These are phyloP conservation scores for Cryptococcus sp. DNA, from an alignment of 1,284 basidiomycete genomes.

Conservation along the genomic window DNA sequence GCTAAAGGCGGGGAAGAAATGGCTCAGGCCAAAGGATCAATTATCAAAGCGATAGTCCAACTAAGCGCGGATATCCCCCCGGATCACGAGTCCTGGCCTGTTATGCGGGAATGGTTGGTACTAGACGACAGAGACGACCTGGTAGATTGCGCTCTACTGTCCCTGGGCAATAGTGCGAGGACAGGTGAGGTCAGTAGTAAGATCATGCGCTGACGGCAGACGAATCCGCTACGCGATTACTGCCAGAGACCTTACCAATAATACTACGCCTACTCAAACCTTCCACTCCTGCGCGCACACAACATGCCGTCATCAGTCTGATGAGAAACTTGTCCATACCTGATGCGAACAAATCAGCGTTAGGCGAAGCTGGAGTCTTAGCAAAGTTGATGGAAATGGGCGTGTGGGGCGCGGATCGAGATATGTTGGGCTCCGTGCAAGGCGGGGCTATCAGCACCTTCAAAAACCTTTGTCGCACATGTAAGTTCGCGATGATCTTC, in stretches of 20 bases:
- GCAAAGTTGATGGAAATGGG: slow-evolving; percentile 65
- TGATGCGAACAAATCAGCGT: slow-evolving; percentile 60
- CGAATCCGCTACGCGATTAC: slow-evolving; percentile 4
- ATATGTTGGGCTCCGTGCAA: slow-evolving; percentile 83
- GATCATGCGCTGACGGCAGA: slow-evolving; percentile 9
- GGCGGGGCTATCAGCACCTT: slow-evolving; percentile 81
- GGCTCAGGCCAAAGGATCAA: slow-evolving; percentile 75
- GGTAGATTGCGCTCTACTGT: slow-evolving; percentile 54
- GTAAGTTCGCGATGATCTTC: too few species aligned
- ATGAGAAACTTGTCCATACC: slow-evolving; percentile 82
- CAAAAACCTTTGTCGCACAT: slow-evolving; percentile 77
- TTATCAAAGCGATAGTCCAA: slow-evolving; percentile 81
- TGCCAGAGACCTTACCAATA: slow-evolving; percentile 13
- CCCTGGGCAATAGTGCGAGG: slow-evolving; percentile 58
- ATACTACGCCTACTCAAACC: slow-evolving; percentile 60
- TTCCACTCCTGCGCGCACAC: slow-evolving; percentile 68
- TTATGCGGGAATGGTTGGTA: slow-evolving; percentile 75
- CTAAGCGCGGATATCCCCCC: slow-evolving; percentile 74
- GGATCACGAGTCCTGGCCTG: slow-evolving; percentile 64
- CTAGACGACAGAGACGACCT: slow-evolving; percentile 50
- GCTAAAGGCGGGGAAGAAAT: slow-evolving; percentile 53
- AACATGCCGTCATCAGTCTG: slow-evolving; percentile 79
- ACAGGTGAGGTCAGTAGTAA: neutral
- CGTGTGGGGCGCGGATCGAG: slow-evolving; percentile 69
- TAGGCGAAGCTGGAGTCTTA: slow-evolving; percentile 68